Evolutionary conservation across 1,284 basidiomycete genomes (phyloP).

Genomic region (Malassezia dermatis): DNA sequence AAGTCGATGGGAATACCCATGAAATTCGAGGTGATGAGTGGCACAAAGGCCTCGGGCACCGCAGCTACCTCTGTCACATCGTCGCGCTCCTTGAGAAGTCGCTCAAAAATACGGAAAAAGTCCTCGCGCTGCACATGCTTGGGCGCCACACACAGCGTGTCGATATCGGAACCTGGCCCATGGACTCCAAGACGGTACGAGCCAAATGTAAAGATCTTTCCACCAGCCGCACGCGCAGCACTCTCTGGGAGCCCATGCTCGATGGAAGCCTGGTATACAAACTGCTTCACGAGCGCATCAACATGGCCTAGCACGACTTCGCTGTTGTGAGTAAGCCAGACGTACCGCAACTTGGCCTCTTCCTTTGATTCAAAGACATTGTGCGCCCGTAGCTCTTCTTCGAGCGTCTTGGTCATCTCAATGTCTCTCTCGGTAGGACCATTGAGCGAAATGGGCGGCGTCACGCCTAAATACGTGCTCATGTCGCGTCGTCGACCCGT

Average conservation of each 20-base stretch:
- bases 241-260: slow-evolving; percentile 72
- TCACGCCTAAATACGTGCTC: slow-evolving; percentile 51
- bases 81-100: slow-evolving; percentile 74
- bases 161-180: slow-evolving; percentile 90
- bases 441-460: slow-evolving; percentile 69
- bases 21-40: slow-evolving; percentile 84
- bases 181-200: slow-evolving; percentile 77
- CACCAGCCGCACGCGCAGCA: slow-evolving; percentile 74
- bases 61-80: slow-evolving; percentile 81
- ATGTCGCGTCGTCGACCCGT: slow-evolving; percentile 1
- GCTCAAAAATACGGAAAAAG: slow-evolving; percentile 85
- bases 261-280: slow-evolving; percentile 75
- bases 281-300: slow-evolving; percentile 80
- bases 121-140: slow-evolving; percentile 90
- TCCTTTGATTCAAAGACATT: slow-evolving; percentile 82
- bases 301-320: slow-evolving; percentile 86
- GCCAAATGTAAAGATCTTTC: slow-evolving; percentile 98
- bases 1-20: slow-evolving; percentile 88
- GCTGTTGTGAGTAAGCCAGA: slow-evolving; percentile 51
- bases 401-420: slow-evolving; percentile 64
- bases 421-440: slow-evolving; percentile 42
- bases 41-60: slow-evolving; percentile 90
- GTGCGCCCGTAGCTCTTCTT: slow-evolving; percentile 76
- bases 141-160: slow-evolving; percentile 95
- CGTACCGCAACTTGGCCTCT: slow-evolving; percentile 77